Evolutionary conservation across 208 protist genomes (phyloP).

Genomic region (Leishmania amazonensis): DNA sequence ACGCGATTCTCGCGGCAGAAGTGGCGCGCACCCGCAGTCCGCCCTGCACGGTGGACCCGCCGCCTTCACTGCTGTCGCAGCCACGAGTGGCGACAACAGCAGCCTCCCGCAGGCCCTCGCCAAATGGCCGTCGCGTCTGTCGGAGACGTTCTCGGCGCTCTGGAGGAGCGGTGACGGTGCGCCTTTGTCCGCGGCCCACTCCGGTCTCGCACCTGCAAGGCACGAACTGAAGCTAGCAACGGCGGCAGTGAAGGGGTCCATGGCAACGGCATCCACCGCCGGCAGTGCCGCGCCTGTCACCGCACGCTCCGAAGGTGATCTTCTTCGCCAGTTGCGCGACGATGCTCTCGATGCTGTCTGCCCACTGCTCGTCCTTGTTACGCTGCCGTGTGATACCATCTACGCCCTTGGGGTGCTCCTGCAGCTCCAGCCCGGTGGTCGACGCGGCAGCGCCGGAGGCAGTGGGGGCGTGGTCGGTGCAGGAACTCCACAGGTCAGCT

Average conservation of each 20-base stretch:
- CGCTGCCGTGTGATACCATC: constrained; percentile 32
- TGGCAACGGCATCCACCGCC: background rate
- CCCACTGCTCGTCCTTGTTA: constrained; percentile 30
- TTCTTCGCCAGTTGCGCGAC: constrained; percentile 25
- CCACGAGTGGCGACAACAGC: background rate
- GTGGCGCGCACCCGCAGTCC: background rate
- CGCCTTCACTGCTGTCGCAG: background rate
- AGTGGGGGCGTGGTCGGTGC: background rate
- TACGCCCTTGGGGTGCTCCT: constrained; percentile 35
- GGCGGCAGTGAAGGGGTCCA: background rate
- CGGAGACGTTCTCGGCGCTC: constrained; percentile 27
- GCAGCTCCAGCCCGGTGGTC: constrained; percentile 18
- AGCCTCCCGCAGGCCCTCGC: constrained; percentile 23
- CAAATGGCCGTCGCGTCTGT: constrained; percentile 23
- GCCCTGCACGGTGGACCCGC: background rate
- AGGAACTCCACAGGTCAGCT: constrained; percentile 18
- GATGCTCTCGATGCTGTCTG: constrained; percentile 36
- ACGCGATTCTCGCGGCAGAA: background rate
- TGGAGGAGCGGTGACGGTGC: constrained; percentile 15
- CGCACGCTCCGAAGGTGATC: constrained; percentile 13
- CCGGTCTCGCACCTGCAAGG: background rate
- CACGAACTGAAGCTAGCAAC: background rate
- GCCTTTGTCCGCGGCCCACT: background rate
- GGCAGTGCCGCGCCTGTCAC: background rate
- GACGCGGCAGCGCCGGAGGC: background rate